Base-by-base conservation (phyloP, 371 early-diverging fungal genomes). In the Haplosporangium sp. region DNA sequence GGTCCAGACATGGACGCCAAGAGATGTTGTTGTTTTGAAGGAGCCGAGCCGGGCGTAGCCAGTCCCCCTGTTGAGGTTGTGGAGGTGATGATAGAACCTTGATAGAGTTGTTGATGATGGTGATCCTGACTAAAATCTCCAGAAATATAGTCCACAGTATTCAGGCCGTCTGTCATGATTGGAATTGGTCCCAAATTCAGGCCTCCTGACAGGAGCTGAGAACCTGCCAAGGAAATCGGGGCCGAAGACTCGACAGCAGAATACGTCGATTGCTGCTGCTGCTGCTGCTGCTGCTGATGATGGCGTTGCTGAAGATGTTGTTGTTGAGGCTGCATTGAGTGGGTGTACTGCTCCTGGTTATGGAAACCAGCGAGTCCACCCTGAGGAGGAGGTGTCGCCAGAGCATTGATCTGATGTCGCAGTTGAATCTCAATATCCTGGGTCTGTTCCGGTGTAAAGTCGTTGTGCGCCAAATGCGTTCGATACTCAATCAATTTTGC, bases 141-240 rank as follows among this genome's bases (percentile, higher is more conserved):
- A 0, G 67, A 13, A 3, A 42, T 12, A 37, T 62, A 62, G 2
- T n/a, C 55, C 29, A 58, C 18, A 14, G 46, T 23, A 13, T 12
- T 10, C 12, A 67, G 37, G 13, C 53, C 16, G 4, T 5, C 29
- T 10, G 67, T 36, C 18, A 59, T 23, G 2, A 46, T 54, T 2
- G 62, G 23, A 29, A 62, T 18, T 29, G 55, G 43, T 6, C 53
- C 46, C 51, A 67, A n/a, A 5, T 67, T 67, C 12, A 51, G 58
- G 20, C 43, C 68, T 14, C 74, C 70, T 1, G 69, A 57, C 20
- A 75, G 55, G 10, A 75, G 67, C 40, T 40, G 50, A 0, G 76
- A 69, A 13, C 47, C 48, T 10, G 46, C 62, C 29, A 75, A 54
- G 0, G 63, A 62, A 6, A 60, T 41, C 9, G 64, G 38, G 4